Conservation (phyloP, 371 early-diverging fungal genomes). For the Rhizopus microsporus region DNA sequence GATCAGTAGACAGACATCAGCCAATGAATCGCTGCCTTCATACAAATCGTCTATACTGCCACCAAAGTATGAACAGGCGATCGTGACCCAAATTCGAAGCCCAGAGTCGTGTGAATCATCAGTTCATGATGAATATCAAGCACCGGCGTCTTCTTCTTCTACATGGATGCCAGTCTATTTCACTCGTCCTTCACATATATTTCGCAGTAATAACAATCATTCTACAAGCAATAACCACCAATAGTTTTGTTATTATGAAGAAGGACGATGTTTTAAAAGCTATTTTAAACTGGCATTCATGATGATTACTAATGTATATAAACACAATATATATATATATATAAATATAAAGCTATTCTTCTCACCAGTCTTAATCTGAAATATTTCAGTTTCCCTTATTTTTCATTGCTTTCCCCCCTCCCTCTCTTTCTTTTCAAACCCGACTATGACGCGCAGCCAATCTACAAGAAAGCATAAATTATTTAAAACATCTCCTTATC, state of each 20-base stretch:
- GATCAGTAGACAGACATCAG: conserved; percentile 8
- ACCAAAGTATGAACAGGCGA: conserved; percentile 52
- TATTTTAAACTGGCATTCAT: background rate
- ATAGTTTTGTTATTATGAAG: too few relatives aligned
- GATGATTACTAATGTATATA: too few relatives aligned
- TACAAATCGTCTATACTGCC: conserved; percentile 41
- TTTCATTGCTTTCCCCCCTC: too few relatives aligned
- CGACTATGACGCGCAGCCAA: too few relatives aligned
- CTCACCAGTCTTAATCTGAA: too few relatives aligned
- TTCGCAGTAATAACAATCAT: background rate
- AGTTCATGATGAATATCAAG: conserved; percentile 1
- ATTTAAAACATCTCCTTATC: too few relatives aligned
- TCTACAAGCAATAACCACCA: background rate
- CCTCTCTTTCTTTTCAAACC: too few relatives aligned
- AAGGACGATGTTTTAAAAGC: background rate
- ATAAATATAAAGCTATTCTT: too few relatives aligned
- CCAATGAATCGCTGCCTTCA: conserved; percentile 34
- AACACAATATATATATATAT: too few relatives aligned
- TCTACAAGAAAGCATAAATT: too few relatives aligned
- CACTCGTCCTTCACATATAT: background rate
- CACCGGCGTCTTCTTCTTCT: conserved; percentile 5
- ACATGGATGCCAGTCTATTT: conserved; percentile 28
- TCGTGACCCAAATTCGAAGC: conserved; percentile 47
- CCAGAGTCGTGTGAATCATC: background rate
- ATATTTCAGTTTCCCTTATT: too few relatives aligned